Evolutionary conservation across 1,139 yeast genomes (phyloP), one percentile per base, ranked within the genome.

Genomic region (Kodamaea fungicola): DNA sequence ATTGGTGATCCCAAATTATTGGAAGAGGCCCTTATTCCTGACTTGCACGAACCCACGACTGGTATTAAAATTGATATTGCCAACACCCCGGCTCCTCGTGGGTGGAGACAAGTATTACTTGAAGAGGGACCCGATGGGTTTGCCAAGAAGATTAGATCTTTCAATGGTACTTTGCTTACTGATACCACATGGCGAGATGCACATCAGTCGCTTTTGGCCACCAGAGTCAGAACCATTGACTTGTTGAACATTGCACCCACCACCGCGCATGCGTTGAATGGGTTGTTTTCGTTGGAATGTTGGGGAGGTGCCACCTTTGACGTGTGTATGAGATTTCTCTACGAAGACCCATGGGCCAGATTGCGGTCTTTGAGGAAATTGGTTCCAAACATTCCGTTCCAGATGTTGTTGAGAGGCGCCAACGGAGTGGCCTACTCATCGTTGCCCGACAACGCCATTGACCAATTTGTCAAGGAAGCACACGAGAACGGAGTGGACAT

Each of bases 241-340:
- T 71, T 92, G 55, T 71, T 83, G 41, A 86, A 89, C 49, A 87
- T 94, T 68, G 98, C 98, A 19, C 92, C 90, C 41, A 79, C 95
- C 38, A 92, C 99, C 24, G 87, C 97, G 2, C 82, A 85, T 58
- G 98, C 96, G 13, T 68, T 89, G 52, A 68, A 84, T 46, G 94
- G 95, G 42, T 95, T 96, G 1, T 94, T 88, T 64, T 94, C 98
- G 10, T 73, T 92, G 40, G 99, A 92, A 71, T 92, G 97, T 72
- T 92, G 99, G 99, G 99, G 99, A 67, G 99, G 99, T 67, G 98
- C 99, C 40, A 92, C 99, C 25, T 92, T 92, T 57, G 99, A 92
- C 60, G 98, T 92, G 39, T 86, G 96, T 43, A 90, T 92, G 97
- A 80, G 98, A 66, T 94, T 94, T 75, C 76, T 92, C 55, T 90